Evolutionary conservation across 176 grass and related monocot species (phyloP), one percentile per base, ranked within the genome.

Genomic region (Musa beccarii): DNA sequence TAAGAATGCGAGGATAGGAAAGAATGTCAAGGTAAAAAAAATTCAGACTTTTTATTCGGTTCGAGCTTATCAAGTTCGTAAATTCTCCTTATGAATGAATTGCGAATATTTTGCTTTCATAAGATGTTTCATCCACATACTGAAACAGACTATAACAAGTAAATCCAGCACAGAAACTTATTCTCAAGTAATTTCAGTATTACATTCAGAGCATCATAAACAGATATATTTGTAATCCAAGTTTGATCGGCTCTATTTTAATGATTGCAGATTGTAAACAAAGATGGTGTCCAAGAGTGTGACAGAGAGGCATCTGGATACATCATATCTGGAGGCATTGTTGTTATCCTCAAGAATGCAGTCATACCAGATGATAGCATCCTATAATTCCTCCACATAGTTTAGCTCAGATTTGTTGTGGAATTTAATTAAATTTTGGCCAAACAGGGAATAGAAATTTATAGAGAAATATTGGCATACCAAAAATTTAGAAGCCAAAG

Each of bases 241-340:
- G 49, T 43, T 70, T 70, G 15, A 22, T 56, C 52, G 24, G 17
- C 21, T 57, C 59, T 3, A 9, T 21, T 59, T 63, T 15, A 53
- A 17, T 70, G 26, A 70, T 59, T 79, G 19, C 26, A 79, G 77
- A 79, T 79, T 16, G 19, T 79, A 49, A 79, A 79, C 66, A 57
- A 14, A 69, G 26, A 79, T 68, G 54, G 66, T 54, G 77, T 79
- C 66, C 77, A 79, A 57, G 66, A 79, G 59, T 68, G 66, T 1
- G 53, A 79, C 25, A 79, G 77, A 50, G 77, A 79, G 26, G 66
- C 15, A 3, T 29, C 19, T 69, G 77, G 77, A 21, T 70, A 79
- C 66, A 69, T 69, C 77, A 79, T 79, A 11, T 59, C 64, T 14
- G 66, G 77, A 20, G 77, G 77, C 64, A 79, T 79, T 49, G 66